A percentile compares a stretch with the other conserved stretches of the same genome.
Conservation (phyloP, 139 green algal genomes). For the Chlorella vulgaris region DNA sequence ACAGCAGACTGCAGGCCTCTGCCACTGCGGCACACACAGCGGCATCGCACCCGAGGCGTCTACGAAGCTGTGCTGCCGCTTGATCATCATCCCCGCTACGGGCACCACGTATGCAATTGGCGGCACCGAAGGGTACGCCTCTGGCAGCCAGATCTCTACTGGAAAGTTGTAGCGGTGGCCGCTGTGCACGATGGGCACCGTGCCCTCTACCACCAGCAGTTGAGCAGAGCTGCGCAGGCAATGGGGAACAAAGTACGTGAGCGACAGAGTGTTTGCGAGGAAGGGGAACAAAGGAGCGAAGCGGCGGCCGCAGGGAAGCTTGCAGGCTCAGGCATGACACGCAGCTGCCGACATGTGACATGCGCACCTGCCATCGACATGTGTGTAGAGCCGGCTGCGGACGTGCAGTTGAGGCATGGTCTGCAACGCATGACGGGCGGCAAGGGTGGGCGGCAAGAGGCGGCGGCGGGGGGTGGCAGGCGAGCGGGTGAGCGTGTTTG, state of each 20-base stretch:
- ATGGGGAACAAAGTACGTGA: neutral
- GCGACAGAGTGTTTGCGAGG: neutral
- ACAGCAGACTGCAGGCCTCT: too few species aligned
- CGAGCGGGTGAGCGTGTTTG: neutral
- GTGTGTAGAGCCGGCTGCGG: conserved; percentile 57
- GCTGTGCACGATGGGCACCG: conserved; percentile 84
- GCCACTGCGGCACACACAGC: too few species aligned
- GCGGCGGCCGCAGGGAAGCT: too few species aligned
- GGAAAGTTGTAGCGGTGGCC: conserved; percentile 90
- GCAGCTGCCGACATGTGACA: neutral
- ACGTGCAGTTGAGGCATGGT: conserved; percentile 68
- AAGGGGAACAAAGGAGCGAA: neutral
- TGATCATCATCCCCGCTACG: conserved; percentile 92
- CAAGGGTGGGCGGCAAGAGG: neutral
- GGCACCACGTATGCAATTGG: conserved; percentile 86
- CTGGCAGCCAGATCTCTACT: conserved; percentile 81
- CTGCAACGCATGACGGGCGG: conserved; percentile 55
- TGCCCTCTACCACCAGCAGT: conserved; percentile 84
- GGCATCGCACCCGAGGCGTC: conserved; percentile 72
- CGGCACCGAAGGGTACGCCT: conserved; percentile 71
- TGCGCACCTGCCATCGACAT: conserved; percentile 63
- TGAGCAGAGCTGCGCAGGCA: conserved; percentile 46
- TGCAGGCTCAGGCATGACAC: neutral
- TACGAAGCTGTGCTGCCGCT: conserved; percentile 76
- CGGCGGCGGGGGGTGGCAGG: neutral